Evolutionary conservation across 1,284 basidiomycete genomes (phyloP), one percentile per base, ranked within the genome.

Genomic region (Cryptococcus jaspeensis): DNA sequence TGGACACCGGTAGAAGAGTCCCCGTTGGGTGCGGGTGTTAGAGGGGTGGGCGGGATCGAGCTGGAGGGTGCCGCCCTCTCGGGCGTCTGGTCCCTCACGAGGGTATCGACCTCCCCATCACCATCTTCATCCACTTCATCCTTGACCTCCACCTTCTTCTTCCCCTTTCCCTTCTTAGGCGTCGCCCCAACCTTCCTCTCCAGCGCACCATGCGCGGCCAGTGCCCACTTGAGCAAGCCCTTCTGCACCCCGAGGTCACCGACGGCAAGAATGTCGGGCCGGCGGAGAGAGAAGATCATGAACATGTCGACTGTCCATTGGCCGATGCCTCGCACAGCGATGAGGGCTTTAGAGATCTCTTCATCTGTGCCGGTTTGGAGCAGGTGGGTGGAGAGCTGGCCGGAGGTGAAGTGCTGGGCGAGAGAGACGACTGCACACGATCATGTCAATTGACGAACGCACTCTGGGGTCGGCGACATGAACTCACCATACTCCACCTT

Each of bases 221-320:
- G 77, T 59, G 86, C 83, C 89, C 89, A 92, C 40, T 85, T 81
- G 45, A 88, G 74, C 4, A 92, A 66, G 16, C 90, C 89, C 45
- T 88, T 85, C 69, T 91, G 89, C 1, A 90, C 85, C 13, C 90
- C 90, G 15, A 92, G 80, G 66, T 92, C 90, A 20, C 89, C 89
- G 49, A 88, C 85, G 40, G 89, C 88, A 2, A 92, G 80, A 48
- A 93, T 87, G 73, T 94, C 85, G 0, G 88, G 88, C 7, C 90
- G 84, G 5, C 89, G 82, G 22, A 92, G 80, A 1, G 89, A 88
- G 76, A 93, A 93, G 58, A 94, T 89, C 12, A 89, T 84, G 70
- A 93, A 93, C 91, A 93, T 92, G 70, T 92, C 85, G 15, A 91
- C 88, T 81, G 74, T 78, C 74, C 77, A 77, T 57, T 74, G 56